These are phyloP conservation scores for Schoenoplectus triqueter DNA, from an alignment of 202 grass and related monocot genomes.

Conservation along the genomic window DNA sequence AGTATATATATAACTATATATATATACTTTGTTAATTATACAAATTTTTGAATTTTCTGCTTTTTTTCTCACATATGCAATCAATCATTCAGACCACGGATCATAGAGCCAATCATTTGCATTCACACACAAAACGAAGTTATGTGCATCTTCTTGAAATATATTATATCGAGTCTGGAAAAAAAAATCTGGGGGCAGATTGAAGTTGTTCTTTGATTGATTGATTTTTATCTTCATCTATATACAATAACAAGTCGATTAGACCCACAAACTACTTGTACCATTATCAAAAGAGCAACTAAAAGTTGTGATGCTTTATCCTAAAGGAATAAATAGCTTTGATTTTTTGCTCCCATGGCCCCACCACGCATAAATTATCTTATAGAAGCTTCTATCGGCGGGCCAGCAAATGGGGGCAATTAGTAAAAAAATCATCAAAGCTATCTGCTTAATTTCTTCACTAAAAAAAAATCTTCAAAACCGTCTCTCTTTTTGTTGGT, in stretches of 20 bases:
- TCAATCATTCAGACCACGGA: too few species aligned
- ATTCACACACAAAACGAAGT: background rate
- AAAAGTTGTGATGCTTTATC: slow-evolving; percentile 32
- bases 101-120: too few species aligned
- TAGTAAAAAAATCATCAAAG: too few species aligned
- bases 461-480: too few species aligned
- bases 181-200: background rate
- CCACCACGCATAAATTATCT: background rate
- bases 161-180: background rate
- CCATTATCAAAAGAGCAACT: background rate
- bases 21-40: too few species aligned
- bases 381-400: slow-evolving; percentile 28
- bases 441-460: too few species aligned
- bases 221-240: background rate
- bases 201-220: background rate
- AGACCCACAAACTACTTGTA: slow-evolving; percentile 22
- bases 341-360: background rate
- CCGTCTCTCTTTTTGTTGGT: too few species aligned
- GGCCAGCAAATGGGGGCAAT: background rate
- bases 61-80: too few species aligned
- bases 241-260: background rate
- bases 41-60: too few species aligned
- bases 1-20: too few species aligned
- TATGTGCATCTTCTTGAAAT: background rate
- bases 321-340: slow-evolving; percentile 2